These are phyloP conservation scores for Tripidium arundinaceum DNA, from an alignment of 202 grass and related monocot species.

Conservation along the genomic window DNA sequence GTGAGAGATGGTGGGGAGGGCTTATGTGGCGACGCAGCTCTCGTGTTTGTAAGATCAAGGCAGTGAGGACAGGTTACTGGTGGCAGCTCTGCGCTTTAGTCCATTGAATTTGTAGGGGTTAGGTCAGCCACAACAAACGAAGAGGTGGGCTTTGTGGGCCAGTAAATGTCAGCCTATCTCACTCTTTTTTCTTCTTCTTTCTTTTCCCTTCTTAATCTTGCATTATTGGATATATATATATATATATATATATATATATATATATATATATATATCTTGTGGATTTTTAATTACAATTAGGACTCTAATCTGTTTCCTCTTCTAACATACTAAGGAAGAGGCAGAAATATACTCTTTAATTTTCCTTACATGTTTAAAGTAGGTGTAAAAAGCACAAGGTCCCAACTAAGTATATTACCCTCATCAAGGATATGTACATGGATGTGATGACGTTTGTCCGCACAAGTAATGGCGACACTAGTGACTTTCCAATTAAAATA, in stretches of 20 bases:
- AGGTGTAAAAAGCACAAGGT: neutral
- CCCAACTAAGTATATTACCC: neutral
- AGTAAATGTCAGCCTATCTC: neutral
- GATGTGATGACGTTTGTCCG: no score
- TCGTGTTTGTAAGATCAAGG: neutral
- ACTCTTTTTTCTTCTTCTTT: neutral
- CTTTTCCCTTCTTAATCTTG: neutral
- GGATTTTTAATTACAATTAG: neutral
- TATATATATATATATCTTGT: no score
- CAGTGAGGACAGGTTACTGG: neutral
- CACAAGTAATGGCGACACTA: no score
- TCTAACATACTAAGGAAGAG: neutral
- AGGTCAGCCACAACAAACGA: neutral
- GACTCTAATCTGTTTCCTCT: neutral
- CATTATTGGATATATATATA: neutral
- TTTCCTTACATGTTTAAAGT: neutral
- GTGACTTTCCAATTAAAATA: no score
- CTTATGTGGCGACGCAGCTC: neutral
- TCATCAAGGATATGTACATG: no score
- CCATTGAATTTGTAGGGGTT: neutral
- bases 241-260: no score
- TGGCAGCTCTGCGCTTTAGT: neutral
- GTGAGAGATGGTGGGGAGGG: neutral
- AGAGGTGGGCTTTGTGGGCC: neutral
- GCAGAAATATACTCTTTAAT: neutral